Percentiles rank a stretch among this genome's conserved stretches.
phyloP scores from a whole-genome alignment of 2,329 filamentous ascomycete species.

The Bipolaris sorokiniana region DNA sequence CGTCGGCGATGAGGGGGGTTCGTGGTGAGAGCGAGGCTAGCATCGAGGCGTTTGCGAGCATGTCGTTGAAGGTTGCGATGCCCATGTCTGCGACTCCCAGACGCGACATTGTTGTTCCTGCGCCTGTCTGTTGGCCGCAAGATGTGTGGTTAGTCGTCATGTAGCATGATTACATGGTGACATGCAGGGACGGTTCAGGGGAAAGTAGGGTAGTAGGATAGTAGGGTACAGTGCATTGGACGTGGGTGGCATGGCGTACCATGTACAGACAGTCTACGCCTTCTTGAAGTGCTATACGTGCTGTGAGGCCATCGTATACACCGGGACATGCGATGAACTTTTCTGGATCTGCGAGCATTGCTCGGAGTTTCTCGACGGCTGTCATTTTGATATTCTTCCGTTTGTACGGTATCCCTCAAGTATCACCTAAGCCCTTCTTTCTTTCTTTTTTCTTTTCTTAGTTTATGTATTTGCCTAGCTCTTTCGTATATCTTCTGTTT shows the following conservation, averaged over 20 bases:
- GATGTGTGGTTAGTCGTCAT: neutral
- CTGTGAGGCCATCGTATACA: constrained; percentile 72
- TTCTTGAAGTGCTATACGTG: constrained; percentile 66
- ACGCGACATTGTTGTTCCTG: constrained; percentile 65
- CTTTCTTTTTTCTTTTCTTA: neutral
- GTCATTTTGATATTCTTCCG: constrained; percentile 24
- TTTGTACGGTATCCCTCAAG: constrained; percentile 8
- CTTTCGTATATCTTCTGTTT: neutral
- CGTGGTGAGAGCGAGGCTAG: constrained; percentile 64
- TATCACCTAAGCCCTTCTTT: constrained; percentile 11
- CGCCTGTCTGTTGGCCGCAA: constrained; percentile 59
- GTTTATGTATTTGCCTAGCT: neutral
- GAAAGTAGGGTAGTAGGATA: neutral
- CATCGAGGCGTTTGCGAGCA: constrained; percentile 68
- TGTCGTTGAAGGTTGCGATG: constrained; percentile 66
- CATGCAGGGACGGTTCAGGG: neutral
- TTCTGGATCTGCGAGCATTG: constrained; percentile 38
- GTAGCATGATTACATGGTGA: neutral
- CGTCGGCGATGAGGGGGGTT: constrained; percentile 66
- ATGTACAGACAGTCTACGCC: constrained; percentile 72
- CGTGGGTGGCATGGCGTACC: constrained; percentile 52
- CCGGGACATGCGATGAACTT: constrained; percentile 64
- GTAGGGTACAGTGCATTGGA: neutral
- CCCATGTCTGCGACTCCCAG: constrained; percentile 69
- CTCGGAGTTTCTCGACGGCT: constrained; percentile 40